Conservation (phyloP, 2,329 filamentous ascomycete species). For the Ascochyta viciae-villosae region DNA sequence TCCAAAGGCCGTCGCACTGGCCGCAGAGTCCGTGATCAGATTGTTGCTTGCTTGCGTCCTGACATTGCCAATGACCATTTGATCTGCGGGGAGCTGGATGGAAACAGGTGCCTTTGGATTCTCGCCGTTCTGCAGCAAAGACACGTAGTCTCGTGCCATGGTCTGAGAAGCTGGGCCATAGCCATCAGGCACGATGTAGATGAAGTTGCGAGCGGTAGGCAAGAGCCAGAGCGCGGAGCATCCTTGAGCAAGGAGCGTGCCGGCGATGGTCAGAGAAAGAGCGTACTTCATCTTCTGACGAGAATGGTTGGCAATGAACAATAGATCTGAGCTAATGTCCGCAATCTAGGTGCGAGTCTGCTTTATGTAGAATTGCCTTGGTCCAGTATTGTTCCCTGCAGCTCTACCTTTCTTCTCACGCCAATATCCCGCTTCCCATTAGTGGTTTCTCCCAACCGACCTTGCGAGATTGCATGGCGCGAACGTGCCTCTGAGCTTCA, state of each 20-base stretch:
- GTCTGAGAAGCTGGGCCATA: conserved; percentile 35
- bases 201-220: conserved; percentile 30
- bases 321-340: neutral
- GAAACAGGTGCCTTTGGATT: conserved; percentile 27
- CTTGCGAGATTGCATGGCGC: neutral
- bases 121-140: conserved; percentile 25
- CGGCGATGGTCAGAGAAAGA: conserved; percentile 12
- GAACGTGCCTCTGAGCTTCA: conserved; percentile 2
- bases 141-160: conserved; percentile 31
- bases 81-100: conserved; percentile 26
- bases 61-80: conserved; percentile 32
- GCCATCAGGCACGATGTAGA: conserved; percentile 36
- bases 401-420: neutral
- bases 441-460: neutral
- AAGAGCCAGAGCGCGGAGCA: conserved; percentile 21
- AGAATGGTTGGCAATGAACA: neutral
- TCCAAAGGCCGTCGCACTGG: conserved; percentile 51
- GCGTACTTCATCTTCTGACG: conserved; percentile 17
- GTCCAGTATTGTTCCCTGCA: neutral
- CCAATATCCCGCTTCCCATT: conserved; percentile 3
- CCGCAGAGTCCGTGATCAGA: conserved; percentile 53
- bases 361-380: neutral
- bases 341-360: neutral
- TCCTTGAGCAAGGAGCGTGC: conserved; percentile 16
- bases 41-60: conserved; percentile 39